A percentile compares a stretch with the other conserved stretches of the same genome.
Evolutionary conservation across 106 monocot species (phyloP).

Genomic region (Agapanthus africanus): DNA sequence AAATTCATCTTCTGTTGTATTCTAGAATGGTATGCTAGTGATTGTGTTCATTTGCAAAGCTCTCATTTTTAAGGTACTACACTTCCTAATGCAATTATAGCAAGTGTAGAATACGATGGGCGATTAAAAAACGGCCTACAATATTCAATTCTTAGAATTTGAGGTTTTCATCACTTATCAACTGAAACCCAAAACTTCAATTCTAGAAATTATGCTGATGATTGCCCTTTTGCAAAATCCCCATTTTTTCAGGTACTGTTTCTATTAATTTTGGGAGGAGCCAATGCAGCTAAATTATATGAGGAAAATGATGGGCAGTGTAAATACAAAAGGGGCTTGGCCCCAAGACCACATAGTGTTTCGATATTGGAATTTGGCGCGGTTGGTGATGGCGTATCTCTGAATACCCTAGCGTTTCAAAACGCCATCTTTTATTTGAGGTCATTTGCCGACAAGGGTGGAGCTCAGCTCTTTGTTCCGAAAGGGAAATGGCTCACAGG

Average conservation of each 20-base stretch:
- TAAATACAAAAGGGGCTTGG: slow-evolving; percentile 9
- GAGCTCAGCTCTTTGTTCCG: slow-evolving; percentile 88
- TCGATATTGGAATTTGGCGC: slow-evolving; percentile 85
- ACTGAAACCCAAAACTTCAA: no score
- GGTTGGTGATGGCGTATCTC: slow-evolving; percentile 66
- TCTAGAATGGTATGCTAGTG: background rate
- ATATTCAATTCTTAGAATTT: no score
- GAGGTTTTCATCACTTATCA: no score
- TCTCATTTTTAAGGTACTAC: background rate
- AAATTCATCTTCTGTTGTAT: background rate
- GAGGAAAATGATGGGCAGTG: slow-evolving; percentile 16
- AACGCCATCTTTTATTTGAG: slow-evolving; percentile 81
- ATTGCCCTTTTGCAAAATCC: background rate
- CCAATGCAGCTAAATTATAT: background rate
- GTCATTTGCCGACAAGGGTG: slow-evolving; percentile 90
- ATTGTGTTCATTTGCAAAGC: background rate
- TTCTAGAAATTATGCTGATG: no score
- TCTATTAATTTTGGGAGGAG: slow-evolving; percentile 11
- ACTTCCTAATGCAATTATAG: background rate
- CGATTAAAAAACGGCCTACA: no score
- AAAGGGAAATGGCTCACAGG: slow-evolving; percentile 77
- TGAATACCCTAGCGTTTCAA: slow-evolving; percentile 86
- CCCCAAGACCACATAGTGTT: slow-evolving; percentile 72
- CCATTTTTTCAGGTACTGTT: slow-evolving; percentile 13
- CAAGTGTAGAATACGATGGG: background rate